Conservation (phyloP, 1,284 basidiomycete genomes). For the Cutaneotrichosporon spelunceum region DNA sequence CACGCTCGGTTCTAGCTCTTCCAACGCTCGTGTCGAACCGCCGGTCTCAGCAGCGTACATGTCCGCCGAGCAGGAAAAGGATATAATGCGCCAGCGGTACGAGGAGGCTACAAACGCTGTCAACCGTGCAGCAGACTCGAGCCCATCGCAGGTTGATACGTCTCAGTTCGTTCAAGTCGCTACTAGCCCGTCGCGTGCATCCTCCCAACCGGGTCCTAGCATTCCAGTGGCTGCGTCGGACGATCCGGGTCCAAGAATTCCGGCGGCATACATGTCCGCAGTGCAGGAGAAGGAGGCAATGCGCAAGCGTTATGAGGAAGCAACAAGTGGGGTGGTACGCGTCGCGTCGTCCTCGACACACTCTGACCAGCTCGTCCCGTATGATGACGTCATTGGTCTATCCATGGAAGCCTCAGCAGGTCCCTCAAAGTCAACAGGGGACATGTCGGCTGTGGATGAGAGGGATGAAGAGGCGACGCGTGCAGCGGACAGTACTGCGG, state of each 20-base stretch:
- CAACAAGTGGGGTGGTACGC: neutral
- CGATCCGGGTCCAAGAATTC: too few relatives aligned
- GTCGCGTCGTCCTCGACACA: neutral
- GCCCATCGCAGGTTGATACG: too few relatives aligned
- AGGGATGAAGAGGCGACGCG: constrained; percentile 26
- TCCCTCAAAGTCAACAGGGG: neutral
- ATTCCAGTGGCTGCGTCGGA: too few relatives aligned
- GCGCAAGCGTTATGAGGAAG: constrained; percentile 7
- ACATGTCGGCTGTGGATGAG: constrained; percentile 31
- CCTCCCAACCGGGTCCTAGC: too few relatives aligned
- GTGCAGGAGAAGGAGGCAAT: constrained; percentile 42
- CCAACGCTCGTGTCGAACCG: too few relatives aligned
- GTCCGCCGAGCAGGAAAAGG: constrained; percentile 26
- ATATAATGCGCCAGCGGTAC: constrained; percentile 27
- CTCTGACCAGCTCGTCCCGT: too few relatives aligned
- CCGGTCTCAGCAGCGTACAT: constrained; percentile 13
- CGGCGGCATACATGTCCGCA: constrained; percentile 14
- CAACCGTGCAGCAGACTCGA: neutral
- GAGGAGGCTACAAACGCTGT: constrained; percentile 55
- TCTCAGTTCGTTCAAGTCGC: too few relatives aligned
- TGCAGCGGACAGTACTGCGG: neutral
- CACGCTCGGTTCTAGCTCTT: too few relatives aligned
- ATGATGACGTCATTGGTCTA: too few relatives aligned
- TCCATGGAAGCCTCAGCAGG: too few relatives aligned
- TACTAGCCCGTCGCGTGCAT: neutral